These are phyloP conservation scores for Phaeomoniella chlamydospora DNA, from an alignment of 2,329 filamentous ascomycete genomes.

Conservation along the genomic window DNA sequence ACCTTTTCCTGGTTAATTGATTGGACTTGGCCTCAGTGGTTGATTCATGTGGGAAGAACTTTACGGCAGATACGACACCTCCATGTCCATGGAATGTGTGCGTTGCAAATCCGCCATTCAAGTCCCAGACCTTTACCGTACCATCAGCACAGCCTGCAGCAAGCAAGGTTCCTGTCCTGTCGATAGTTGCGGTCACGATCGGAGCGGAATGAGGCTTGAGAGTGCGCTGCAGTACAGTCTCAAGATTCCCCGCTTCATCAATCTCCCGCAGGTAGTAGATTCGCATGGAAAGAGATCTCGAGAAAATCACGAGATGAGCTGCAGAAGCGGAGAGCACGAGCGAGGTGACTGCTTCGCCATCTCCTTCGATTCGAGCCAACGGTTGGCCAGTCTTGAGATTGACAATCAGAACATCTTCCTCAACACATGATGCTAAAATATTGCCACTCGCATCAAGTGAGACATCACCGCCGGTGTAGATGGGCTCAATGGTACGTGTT, in stretches of 20 bases:
- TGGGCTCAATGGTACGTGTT: slow-evolving; percentile 70
- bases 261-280: slow-evolving; percentile 62
- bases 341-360: slow-evolving; percentile 42
- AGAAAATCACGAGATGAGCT: slow-evolving; percentile 80
- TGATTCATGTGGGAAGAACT: slow-evolving; percentile 75
- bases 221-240: slow-evolving; percentile 57
- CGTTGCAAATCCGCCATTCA: slow-evolving; percentile 75
- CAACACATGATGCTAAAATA: slow-evolving; percentile 71
- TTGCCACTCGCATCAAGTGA: slow-evolving; percentile 68
- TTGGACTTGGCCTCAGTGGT: slow-evolving; percentile 23
- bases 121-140: slow-evolving; percentile 92
- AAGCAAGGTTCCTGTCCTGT: slow-evolving; percentile 74
- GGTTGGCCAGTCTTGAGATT: slow-evolving; percentile 71
- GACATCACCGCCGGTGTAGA: slow-evolving; percentile 83
- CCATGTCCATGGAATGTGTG: slow-evolving; percentile 92
- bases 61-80: slow-evolving; percentile 76
- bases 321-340: slow-evolving; percentile 64
- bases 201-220: slow-evolving; percentile 84
- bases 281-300: slow-evolving; percentile 88
- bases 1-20: slow-evolving; percentile 22
- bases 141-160: slow-evolving; percentile 91
- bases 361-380: slow-evolving; percentile 74
- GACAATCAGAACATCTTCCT: slow-evolving; percentile 75
- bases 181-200: slow-evolving; percentile 72
- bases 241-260: slow-evolving; percentile 40